Evolutionary conservation across 2,329 filamentous ascomycete species (phyloP).

Genomic region (Penicillium sp.): DNA sequence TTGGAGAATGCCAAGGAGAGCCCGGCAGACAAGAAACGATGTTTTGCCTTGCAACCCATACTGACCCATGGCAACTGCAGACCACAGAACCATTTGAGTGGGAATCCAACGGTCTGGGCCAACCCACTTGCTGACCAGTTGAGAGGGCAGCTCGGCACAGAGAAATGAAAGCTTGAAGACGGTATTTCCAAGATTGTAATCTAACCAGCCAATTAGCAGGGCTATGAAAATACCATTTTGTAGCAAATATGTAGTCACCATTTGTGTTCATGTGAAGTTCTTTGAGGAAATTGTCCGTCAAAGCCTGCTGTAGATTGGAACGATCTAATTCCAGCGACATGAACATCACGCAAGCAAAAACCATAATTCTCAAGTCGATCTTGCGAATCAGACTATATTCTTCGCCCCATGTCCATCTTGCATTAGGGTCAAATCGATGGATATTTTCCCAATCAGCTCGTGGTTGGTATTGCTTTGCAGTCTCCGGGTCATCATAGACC

Average conservation of each 20-base stretch:
- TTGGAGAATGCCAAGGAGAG: slow-evolving; percentile 48
- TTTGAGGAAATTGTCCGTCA: slow-evolving; percentile 60
- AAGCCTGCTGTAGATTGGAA: slow-evolving; percentile 60
- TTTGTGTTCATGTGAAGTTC: slow-evolving; percentile 39
- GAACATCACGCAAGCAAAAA: slow-evolving; percentile 57
- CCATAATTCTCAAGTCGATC: slow-evolving; percentile 32
- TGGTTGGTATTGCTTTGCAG: slow-evolving; percentile 41
- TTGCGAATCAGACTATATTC: slow-evolving; percentile 23
- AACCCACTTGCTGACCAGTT: slow-evolving; percentile 59
- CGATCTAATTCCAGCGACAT: slow-evolving; percentile 63
- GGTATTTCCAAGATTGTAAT: slow-evolving; percentile 57
- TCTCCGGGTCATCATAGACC: slow-evolving; percentile 51
- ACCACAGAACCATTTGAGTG: slow-evolving; percentile 56
- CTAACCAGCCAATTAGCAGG: slow-evolving; percentile 51
- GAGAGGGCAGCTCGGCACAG: slow-evolving; percentile 60
- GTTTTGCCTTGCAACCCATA: slow-evolving; percentile 49
- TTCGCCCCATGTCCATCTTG: slow-evolving; percentile 32
- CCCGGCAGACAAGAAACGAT: slow-evolving; percentile 42
- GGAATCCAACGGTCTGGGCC: slow-evolving; percentile 61
- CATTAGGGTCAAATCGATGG: slow-evolving; percentile 34
- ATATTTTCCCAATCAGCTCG: slow-evolving; percentile 44
- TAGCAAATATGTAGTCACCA: slow-evolving; percentile 15
- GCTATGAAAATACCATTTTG: no score
- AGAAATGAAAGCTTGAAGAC: slow-evolving; percentile 60
- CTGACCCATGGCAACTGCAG: slow-evolving; percentile 51